Conservation (phyloP, 75 land plant species). For the Azolla pinnata region DNA sequence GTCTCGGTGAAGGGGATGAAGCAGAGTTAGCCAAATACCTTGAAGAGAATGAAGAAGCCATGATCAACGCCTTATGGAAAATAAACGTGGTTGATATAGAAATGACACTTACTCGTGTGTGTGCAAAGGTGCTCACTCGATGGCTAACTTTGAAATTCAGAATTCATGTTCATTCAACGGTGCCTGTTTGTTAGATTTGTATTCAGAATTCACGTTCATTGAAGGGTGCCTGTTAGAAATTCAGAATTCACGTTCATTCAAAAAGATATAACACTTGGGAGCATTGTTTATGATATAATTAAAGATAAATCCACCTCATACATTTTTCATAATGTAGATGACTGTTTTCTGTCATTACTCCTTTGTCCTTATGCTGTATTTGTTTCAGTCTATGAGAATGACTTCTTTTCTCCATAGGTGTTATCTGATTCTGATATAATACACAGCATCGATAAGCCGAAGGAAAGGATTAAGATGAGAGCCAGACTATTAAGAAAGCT, state of each 20-base stretch:
- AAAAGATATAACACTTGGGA: no score
- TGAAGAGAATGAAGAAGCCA: constrained; percentile 58
- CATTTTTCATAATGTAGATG: no score
- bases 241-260: no score
- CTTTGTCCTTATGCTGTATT: not conserved
- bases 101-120: constrained; percentile 63
- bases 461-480: constrained; percentile 48
- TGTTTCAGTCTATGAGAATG: not conserved
- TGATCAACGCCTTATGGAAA: constrained; percentile 84
- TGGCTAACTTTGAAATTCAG: not conserved
- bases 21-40: constrained; percentile 44
- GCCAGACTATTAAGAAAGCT: constrained; percentile 66
- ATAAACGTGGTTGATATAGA: constrained; percentile 89
- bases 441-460: constrained; percentile 13
- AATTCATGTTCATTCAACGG: no score
- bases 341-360: no score
- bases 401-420: constrained; percentile 31
- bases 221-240: no score
- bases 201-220: no score
- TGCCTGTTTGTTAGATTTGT: no score
- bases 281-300: no score
- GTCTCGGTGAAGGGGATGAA: constrained; percentile 46
- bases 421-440: constrained; percentile 45
- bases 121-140: constrained; percentile 36
- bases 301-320: no score